Evolutionary conservation across 768 basidiomycete genomes (phyloP), one percentile per base, ranked within the genome.

Genomic region (Strobilomyces confusus): DNA sequence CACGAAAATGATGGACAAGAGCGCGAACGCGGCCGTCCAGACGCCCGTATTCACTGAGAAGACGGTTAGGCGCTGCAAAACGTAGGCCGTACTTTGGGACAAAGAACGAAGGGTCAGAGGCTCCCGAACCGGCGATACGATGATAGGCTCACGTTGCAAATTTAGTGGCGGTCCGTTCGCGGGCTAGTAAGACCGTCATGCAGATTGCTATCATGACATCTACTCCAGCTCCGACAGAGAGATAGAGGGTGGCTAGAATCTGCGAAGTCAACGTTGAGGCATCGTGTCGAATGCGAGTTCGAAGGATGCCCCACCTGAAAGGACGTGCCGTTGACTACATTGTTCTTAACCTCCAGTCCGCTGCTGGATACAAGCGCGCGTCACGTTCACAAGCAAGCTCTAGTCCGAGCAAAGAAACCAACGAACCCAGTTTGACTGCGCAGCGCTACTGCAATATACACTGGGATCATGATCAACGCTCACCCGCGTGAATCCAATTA

Each of bases 201-300:
- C 9, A 44, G 3, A 43, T 23, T 8, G 57, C 46, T 5, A 59
- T 58, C 19, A 58, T 5, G 14, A 58, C 1, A 17, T 58, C 57
- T 23, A 37, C 17, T 3, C 11, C 57, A 1, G 49, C 38, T 7
- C 37, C 17, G n/a, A 53, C 15, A 15, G 33, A 9, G 29, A 58
- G 38, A n/a, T 0, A 9, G 9, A 38, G 4, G 1, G 29, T 30
- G 14, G 3, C 22, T 4, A 54, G 0, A 12, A 3, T 36, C 58
- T 58, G 30, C 41, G 9, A 26, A 12, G 3, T 1, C 9, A 9
- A 34, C 41, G 19, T 0, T 29, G 15, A 34, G 33, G 11, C n/a
- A 4, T 8, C 3, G 6, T n/a, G 15, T 17, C 17, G 36, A 15
- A 22, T 41, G 20, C 4, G 20, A 9, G 19, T 41, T n/a, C 5